Evolutionary conservation across 2,329 filamentous ascomycete species (phyloP), one percentile per base, ranked within the genome.

Genomic region (Annulohypoxylon truncatum): DNA sequence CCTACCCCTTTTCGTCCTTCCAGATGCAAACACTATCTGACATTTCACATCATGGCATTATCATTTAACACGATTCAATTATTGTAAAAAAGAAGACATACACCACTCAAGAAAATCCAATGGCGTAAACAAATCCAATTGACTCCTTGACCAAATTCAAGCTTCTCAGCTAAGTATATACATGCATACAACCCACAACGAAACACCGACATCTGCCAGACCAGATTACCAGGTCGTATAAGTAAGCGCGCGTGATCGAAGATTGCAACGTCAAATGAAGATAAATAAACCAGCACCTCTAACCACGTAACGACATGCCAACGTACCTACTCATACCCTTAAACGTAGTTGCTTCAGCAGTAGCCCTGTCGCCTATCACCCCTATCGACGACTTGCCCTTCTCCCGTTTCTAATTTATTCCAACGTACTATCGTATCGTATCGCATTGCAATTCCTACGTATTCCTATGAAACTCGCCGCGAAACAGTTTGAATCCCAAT

Each of bases 141-240:
- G 35, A 68, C 62, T 64, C 62, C 65, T 40, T 50, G 33, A 51
- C 57, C 55, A 60, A 54, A 46, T 46, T 38, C 18, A 33, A 55
- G 46, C 51, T 28, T 52, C n/a, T 15, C 5, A 18, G 18, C 15
- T 31, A 24, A 60, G 26, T 64, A 62, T 67, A 58, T 69, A 67
- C 67, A 69, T n/a, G 51, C 52, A 33, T 47, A 58, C 38, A 24
- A 31, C 60, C 50, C 56, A 61, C 40, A 18, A 31, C 60, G 12
- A 57, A 13, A n/a, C n/a, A n/a, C n/a, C n/a, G n/a, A n/a, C n/a
- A n/a, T n/a, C n/a, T n/a, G n/a, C n/a, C n/a, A n/a, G n/a, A n/a
- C n/a, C n/a, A n/a, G n/a, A n/a, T n/a, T n/a, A n/a, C n/a, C n/a
- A n/a, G n/a, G n/a, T n/a, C n/a, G 33, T 40, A 15, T n/a, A 24